A percentile compares a stretch with the other conserved stretches of the same genome.
phyloP scores from a whole-genome alignment of 106 monocot species.

The Acorus gramineus region DNA sequence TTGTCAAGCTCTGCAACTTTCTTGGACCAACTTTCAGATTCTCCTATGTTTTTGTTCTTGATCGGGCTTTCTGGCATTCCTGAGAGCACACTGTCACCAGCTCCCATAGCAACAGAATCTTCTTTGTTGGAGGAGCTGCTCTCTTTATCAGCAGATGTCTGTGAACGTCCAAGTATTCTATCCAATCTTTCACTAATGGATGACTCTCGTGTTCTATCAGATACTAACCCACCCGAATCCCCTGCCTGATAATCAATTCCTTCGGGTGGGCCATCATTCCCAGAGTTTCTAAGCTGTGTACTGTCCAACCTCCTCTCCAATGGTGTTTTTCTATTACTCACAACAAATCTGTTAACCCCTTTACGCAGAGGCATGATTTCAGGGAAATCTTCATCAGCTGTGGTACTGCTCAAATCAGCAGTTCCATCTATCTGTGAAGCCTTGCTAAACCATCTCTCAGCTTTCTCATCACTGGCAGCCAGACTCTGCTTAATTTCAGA shows the following conservation, averaged over 20 bases:
- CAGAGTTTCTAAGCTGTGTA: constrained; percentile 20
- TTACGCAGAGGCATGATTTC: constrained; percentile 35
- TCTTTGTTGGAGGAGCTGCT: constrained; percentile 12
- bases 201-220: constrained; percentile 25
- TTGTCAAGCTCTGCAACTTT: constrained; percentile 22
- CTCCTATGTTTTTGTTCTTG: constrained; percentile 8
- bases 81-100: constrained; percentile 3
- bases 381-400: constrained; percentile 38
- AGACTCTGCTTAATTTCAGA: constrained; percentile 43
- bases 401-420: constrained; percentile 30
- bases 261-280: background rate
- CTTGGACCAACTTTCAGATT: constrained; percentile 26
- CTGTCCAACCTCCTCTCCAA: constrained; percentile 46
- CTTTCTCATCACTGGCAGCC: constrained; percentile 60
- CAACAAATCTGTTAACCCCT: constrained; percentile 29
- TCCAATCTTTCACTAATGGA: constrained; percentile 61
- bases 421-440: constrained; percentile 23
- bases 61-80: background rate
- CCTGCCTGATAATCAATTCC: constrained; percentile 7
- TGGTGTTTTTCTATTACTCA: constrained; percentile 42
- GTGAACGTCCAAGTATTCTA: constrained; percentile 57
- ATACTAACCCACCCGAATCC: constrained; percentile 2
- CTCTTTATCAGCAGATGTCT: constrained; percentile 8
- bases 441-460: constrained; percentile 46
- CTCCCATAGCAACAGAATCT: constrained; percentile 2